Base-by-base conservation (phyloP, 192 early-diverging fungal species). In the Podila verticillata region DNA sequence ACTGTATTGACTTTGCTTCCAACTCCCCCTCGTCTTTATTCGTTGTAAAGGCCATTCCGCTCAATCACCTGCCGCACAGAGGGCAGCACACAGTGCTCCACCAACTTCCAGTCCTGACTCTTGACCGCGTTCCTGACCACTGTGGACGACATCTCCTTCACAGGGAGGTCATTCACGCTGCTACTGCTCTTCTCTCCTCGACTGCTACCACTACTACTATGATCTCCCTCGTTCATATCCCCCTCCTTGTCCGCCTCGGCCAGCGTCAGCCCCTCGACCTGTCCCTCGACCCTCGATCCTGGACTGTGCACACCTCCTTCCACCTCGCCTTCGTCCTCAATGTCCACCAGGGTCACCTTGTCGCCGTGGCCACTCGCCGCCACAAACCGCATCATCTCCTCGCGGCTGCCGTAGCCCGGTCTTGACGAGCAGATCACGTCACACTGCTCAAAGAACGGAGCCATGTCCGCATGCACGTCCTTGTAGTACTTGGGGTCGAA, bases 401-500 rank as follows among this genome's bases (percentile, higher is more conserved):
- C 77, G 2, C 77, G 77, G 29, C 58, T 68, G 6, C 72, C 83
- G 56, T 68, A 70, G 7, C 83, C 82, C 6, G 80, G 73, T 36
- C 88, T 62, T 22, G 87, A 82, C 1, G 88, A 85, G 32, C 85
- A 87, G 47, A 89, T 84, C 26, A 88, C 56, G 51, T 75, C 39
- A 49, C 65, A 77, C 10, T 67, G 20, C 36, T 70, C 73, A 82
- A 95, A 95, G 68, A 95, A 93, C 3, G 79, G 78, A 12, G 71
- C 72, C 26, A 95, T 84, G 60, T 78, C 74, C 1, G 77, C 57
- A 8, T 80, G 57, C 2, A 86, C 75, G 57, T 87, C 75, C 1
- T 68, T 56, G 70, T 95, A 95, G 81, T 95, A 95, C 73, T 90
- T 91, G 57, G 86, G 86, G 66, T 93, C 87, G 64, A 95, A 91